phyloP scores from a whole-genome alignment of 805 yeast species.

The Spathaspora hagerdaliae region DNA sequence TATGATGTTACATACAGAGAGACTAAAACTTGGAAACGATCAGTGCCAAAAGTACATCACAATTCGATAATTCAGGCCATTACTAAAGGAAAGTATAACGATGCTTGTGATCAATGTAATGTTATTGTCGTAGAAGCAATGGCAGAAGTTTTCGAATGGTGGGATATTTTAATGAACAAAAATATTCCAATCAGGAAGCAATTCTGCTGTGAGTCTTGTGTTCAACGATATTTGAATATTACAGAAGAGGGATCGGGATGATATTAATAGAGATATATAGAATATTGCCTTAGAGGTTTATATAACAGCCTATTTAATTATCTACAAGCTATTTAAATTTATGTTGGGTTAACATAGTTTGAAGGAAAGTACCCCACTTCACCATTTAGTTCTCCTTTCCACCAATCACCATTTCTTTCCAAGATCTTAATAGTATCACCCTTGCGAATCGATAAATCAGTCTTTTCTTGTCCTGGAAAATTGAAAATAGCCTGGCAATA shows the following conservation, averaged over 20 bases:
- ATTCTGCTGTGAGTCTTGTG: slow-evolving; percentile 54
- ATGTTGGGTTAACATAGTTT: slow-evolving; percentile 22
- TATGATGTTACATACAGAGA: slow-evolving; percentile 55
- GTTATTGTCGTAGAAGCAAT: slow-evolving; percentile 48
- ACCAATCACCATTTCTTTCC: slow-evolving; percentile 29
- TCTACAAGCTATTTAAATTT: background rate
- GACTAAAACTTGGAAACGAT: slow-evolving; percentile 48
- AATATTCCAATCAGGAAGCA: slow-evolving; percentile 50
- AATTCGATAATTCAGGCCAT: slow-evolving; percentile 47
- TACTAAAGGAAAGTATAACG: slow-evolving; percentile 47
- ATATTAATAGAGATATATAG: background rate
- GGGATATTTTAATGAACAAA: slow-evolving; percentile 53
- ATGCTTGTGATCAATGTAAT: slow-evolving; percentile 51
- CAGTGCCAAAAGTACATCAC: slow-evolving; percentile 44
- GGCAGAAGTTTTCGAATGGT: slow-evolving; percentile 63
- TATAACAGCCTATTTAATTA: too few species aligned
- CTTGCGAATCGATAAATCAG: slow-evolving; percentile 40
- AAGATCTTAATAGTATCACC: slow-evolving; percentile 43
- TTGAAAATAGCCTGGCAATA: slow-evolving; percentile 38
- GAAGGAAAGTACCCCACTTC: slow-evolving; percentile 23
- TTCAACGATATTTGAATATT: slow-evolving; percentile 15
- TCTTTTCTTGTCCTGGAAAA: slow-evolving; percentile 31
- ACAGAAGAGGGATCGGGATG: slow-evolving; percentile 1
- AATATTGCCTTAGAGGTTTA: too few species aligned
- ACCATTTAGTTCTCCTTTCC: slow-evolving; percentile 30